phyloP scores from a whole-genome alignment of 169 alveolate genomes.

The Plasmodium inui region DNA sequence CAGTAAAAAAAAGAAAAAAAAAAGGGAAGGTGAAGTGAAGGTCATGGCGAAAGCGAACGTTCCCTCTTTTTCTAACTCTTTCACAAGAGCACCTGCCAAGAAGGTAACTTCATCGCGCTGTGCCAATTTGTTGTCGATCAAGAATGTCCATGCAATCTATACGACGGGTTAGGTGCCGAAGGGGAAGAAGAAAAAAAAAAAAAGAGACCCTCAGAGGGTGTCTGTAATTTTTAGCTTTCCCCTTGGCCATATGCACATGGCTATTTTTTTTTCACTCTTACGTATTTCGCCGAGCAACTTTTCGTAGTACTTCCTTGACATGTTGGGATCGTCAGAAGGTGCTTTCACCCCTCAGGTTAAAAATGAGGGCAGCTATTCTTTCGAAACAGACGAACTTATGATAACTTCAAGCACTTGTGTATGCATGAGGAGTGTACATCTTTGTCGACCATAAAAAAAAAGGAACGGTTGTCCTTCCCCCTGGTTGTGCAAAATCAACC shows the following conservation, averaged over 20 bases:
- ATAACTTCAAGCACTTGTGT: neutral
- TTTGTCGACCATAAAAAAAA: neutral
- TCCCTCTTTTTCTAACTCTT: neutral
- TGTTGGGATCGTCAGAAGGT: neutral
- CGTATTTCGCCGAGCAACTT: constrained; percentile 51
- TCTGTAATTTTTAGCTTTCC: neutral
- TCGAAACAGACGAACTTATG: neutral
- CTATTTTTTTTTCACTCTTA: constrained; percentile 22
- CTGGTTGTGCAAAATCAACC: too few species aligned
- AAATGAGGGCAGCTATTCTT: neutral
- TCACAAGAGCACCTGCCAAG: neutral
- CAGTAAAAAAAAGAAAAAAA: neutral
- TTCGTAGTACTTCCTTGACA: constrained; percentile 70
- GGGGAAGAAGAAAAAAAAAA: neutral
- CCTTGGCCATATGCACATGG: neutral
- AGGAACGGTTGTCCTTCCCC: too few species aligned
- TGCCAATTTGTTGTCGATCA: neutral
- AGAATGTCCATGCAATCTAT: neutral
- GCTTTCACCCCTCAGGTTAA: neutral
- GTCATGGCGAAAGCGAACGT: neutral
- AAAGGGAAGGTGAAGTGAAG: neutral
- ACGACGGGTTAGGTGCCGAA: neutral
- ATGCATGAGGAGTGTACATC: neutral
- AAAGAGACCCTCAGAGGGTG: neutral
- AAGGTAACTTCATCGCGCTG: neutral